Percentiles rank a stretch among this genome's conserved stretches.
phyloP scores from a whole-genome alignment of 2,329 filamentous ascomycete genomes.

The Colletotrichum sp. region DNA sequence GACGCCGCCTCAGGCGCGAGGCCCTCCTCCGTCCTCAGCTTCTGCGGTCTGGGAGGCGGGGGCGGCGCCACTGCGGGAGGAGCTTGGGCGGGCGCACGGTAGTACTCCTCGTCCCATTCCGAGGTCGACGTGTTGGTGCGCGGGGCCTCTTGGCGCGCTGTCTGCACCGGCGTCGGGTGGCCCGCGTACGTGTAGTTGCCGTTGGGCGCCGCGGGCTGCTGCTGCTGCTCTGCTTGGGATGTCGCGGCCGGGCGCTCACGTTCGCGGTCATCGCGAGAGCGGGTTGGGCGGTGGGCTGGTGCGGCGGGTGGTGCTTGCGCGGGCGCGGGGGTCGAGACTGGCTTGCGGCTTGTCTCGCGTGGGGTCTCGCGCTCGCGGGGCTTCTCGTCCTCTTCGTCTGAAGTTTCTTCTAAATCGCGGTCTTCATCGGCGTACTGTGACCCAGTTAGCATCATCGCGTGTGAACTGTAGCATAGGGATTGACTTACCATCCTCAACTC shows the following conservation, averaged over 20 bases:
- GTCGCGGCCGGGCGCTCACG: background rate
- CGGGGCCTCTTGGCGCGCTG: slow-evolving; percentile 13
- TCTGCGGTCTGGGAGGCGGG: slow-evolving; percentile 37
- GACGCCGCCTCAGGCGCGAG: background rate
- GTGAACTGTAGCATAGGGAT: accelerated
- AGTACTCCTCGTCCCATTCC: slow-evolving; percentile 25
- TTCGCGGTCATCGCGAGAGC: slow-evolving; percentile 9
- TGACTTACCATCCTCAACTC: slow-evolving; percentile 42
- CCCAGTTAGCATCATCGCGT: background rate
- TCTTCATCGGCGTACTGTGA: slow-evolving; percentile 30
- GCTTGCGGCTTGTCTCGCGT: slow-evolving; percentile 10
- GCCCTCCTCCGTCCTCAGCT: slow-evolving; percentile 30
- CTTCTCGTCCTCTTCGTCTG: slow-evolving; percentile 29
- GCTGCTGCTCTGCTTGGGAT: background rate
- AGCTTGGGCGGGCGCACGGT: slow-evolving; percentile 21
- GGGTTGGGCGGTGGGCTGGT: background rate
- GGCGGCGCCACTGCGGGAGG: slow-evolving; percentile 27
- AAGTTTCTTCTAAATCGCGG: slow-evolving; percentile 26
- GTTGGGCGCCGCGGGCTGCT: background rate
- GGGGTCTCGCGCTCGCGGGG: background rate
- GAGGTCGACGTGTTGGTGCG: background rate
- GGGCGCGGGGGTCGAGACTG: background rate
- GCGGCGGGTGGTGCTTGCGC: background rate
- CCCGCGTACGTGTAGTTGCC: slow-evolving; percentile 4
- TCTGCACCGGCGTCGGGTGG: background rate